A percentile compares a stretch with the other conserved stretches of the same genome.
Conservation (phyloP, 495 filamentous ascomycete species). For the Xylaria acuta region DNA sequence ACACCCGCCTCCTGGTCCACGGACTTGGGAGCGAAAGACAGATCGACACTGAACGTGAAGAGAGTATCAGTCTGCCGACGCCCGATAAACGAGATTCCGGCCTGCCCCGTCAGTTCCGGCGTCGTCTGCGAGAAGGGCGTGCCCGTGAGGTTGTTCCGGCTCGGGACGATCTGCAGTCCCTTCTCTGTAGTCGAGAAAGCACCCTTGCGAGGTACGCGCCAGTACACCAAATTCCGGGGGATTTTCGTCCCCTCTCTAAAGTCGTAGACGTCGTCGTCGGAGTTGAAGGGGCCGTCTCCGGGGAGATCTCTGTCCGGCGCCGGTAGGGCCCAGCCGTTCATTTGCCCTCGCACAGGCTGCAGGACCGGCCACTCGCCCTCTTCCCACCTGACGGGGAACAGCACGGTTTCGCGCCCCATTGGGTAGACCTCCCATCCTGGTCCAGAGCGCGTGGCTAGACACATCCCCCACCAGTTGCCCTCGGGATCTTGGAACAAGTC, state of each 20-base stretch:
- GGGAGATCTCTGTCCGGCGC: slow-evolving; percentile 35
- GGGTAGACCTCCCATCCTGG: slow-evolving; percentile 50
- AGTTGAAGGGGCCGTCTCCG: slow-evolving; percentile 47
- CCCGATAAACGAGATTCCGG: slow-evolving; percentile 49
- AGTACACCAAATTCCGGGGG: slow-evolving; percentile 51
- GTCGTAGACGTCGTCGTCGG: slow-evolving; percentile 47
- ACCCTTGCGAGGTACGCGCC: slow-evolving; percentile 48
- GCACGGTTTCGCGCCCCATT: slow-evolving; percentile 64
- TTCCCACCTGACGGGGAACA: slow-evolving; percentile 58
- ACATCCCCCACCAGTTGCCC: slow-evolving; percentile 62
- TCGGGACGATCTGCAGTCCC: slow-evolving; percentile 46
- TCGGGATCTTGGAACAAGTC: slow-evolving; percentile 57
- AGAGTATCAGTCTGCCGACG: slow-evolving; percentile 53
- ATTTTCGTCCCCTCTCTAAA: slow-evolving; percentile 45
- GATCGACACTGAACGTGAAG: slow-evolving; percentile 50
- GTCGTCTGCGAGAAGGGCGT: slow-evolving; percentile 28
- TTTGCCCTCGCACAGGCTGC: slow-evolving; percentile 48
- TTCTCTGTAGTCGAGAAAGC: slow-evolving; percentile 43
- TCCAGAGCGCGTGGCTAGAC: slow-evolving; percentile 53
- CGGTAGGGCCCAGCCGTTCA: slow-evolving; percentile 51
- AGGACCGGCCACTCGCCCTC: slow-evolving; percentile 50
- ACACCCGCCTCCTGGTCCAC: slow-evolving; percentile 48
- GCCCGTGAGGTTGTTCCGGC: slow-evolving; percentile 47
- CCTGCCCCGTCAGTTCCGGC: slow-evolving; percentile 30
- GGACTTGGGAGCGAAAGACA: slow-evolving; percentile 44